Conservation (phyloP, 805 yeast species). For the Candida ficus region DNA sequence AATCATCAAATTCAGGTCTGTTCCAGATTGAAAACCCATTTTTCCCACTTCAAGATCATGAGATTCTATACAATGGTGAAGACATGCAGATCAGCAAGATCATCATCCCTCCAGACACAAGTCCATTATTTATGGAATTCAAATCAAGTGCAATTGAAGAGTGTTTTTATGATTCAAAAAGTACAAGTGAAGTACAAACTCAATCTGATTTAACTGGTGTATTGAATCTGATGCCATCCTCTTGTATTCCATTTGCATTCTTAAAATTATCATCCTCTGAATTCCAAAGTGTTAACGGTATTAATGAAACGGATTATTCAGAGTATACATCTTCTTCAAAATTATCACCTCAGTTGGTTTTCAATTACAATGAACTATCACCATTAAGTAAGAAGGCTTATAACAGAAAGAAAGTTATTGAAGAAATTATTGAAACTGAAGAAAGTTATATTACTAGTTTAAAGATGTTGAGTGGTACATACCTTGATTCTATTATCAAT, state of each 20-base stretch:
- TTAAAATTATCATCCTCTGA: conserved; percentile 9
- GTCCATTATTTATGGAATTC: conserved; percentile 1
- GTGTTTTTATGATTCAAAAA: too few relatives aligned
- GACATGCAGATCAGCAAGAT: neutral
- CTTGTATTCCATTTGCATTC: conserved; percentile 10
- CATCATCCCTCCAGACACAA: neutral
- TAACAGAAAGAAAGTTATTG: conserved; percentile 28
- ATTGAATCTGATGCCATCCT: conserved; percentile 9
- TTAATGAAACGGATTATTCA: neutral
- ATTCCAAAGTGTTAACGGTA: neutral
- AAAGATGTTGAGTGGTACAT: conserved; percentile 37
- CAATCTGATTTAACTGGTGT: neutral
- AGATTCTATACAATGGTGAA: neutral
- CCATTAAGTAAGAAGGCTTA: conserved; percentile 14
- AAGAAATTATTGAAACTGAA: conserved; percentile 48
- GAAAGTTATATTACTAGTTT: conserved; percentile 41
- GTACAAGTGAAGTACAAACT: neutral
- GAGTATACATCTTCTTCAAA: conserved; percentile 17
- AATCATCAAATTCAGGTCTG: neutral
- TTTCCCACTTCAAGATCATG: neutral
- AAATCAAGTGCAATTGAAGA: neutral
- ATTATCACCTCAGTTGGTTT: conserved; percentile 13
- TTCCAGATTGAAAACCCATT: neutral
- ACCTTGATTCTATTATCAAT: conserved; percentile 34
- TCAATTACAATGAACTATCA: conserved; percentile 11